Evolutionary conservation across 78 protist species (phyloP).

Genomic region (slime mould (Dictyostelium discoideum)): DNA sequence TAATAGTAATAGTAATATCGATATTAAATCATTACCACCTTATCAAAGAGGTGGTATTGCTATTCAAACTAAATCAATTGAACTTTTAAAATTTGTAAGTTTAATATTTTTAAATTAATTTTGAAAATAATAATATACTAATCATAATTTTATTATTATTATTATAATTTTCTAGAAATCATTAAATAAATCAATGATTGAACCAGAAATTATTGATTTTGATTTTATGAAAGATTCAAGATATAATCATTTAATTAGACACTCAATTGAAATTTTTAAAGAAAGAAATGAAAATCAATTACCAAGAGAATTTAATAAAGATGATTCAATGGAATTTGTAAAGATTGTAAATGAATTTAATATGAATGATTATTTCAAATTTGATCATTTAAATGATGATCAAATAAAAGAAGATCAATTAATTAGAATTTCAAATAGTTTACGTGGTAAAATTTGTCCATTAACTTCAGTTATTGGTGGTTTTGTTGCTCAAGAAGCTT

Average conservation of each 20-base stretch:
- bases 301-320: conserved; percentile 79
- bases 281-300: conserved; percentile 36
- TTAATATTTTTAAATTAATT: too few species aligned
- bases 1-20: too few species aligned
- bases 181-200: conserved; percentile 57
- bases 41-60: conserved; percentile 93
- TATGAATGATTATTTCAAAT: background rate
- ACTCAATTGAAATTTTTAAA: conserved; percentile 65
- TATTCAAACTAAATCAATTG: conserved; percentile 89
- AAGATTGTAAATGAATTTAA: background rate
- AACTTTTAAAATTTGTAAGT: conserved; percentile 80
- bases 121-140: too few species aligned
- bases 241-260: conserved; percentile 86
- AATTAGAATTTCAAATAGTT: conserved; percentile 47
- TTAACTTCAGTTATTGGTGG: conserved; percentile 90
- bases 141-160: too few species aligned
- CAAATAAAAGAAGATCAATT: conserved; percentile 68
- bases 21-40: background rate
- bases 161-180: conserved; percentile 51
- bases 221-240: conserved; percentile 86
- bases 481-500: conserved; percentile 94
- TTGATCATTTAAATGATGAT: background rate
- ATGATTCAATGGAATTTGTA: conserved; percentile 53
- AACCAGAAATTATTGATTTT: conserved; percentile 87
- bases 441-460: conserved; percentile 88